These are phyloP conservation scores for Porphyrellus sp. DNA, from an alignment of 1,284 basidiomycete species.

Conservation along the genomic window DNA sequence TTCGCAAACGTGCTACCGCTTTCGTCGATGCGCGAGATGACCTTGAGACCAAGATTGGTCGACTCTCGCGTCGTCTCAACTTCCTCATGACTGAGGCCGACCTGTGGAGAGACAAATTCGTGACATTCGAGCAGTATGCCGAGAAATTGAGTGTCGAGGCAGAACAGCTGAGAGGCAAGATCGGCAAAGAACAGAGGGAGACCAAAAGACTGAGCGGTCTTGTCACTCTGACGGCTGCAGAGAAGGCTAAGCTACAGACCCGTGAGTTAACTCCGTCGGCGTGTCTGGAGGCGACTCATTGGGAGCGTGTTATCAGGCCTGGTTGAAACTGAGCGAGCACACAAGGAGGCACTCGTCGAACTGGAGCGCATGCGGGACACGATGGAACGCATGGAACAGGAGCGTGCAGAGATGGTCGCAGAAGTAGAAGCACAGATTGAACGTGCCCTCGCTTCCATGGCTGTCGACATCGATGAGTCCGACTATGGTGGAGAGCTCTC, in stretches of 20 bases:
- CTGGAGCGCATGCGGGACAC: conserved; percentile 68
- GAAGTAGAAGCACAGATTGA: conserved; percentile 87
- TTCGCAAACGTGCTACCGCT: conserved; percentile 84
- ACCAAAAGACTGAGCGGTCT: conserved; percentile 78
- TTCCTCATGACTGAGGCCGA: conserved; percentile 90
- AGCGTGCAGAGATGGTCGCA: conserved; percentile 81
- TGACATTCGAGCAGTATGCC: conserved; percentile 89
- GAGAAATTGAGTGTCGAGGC: conserved; percentile 85
- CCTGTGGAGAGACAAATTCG: conserved; percentile 87
- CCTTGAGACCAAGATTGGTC: conserved; percentile 85
- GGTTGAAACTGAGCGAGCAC: conserved; percentile 67
- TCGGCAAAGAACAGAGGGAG: conserved; percentile 85
- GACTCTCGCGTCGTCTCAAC: conserved; percentile 77
- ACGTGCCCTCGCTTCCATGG: conserved; percentile 77
- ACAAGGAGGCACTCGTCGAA: conserved; percentile 65
- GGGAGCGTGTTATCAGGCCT: conserved; percentile 46
- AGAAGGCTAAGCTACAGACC: conserved; percentile 70
- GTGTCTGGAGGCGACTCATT: conserved; percentile 10
- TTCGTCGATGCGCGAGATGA: conserved; percentile 93
- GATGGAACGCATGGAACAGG: conserved; percentile 82
- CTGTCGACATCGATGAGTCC: conserved; percentile 71
- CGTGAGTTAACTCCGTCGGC: conserved; percentile 46
- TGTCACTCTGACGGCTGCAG: conserved; percentile 69
- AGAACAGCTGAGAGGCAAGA: conserved; percentile 74
- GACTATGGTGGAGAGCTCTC: conserved; percentile 57